Conservation (phyloP, 2,329 filamentous ascomycete species). For the Colletotrichum scovillei region DNA sequence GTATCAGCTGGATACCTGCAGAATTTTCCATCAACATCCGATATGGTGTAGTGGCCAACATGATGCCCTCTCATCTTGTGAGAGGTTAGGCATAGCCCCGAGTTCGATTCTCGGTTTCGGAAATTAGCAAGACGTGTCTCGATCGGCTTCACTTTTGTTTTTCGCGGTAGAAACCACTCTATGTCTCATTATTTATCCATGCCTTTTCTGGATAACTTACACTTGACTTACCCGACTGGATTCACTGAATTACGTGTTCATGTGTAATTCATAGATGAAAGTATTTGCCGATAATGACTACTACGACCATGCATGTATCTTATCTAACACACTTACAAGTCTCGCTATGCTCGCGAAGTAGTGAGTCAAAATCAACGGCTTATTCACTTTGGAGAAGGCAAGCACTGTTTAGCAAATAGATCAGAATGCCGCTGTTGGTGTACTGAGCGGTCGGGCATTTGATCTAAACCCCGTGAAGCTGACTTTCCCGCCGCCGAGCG, state of each 20-base stretch:
- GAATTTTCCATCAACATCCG: neutral
- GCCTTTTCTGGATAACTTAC: no score
- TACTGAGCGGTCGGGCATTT: neutral
- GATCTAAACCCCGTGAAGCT: neutral
- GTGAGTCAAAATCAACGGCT: neutral
- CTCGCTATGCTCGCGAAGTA: neutral
- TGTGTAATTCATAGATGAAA: no score
- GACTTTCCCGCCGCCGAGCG: neutral
- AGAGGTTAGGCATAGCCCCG: constrained; percentile 1
- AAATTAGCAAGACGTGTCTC: accelerated
- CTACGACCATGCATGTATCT: no score
- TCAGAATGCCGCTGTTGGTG: neutral
- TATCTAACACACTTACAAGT: no score
- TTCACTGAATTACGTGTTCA: no score
- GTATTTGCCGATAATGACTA: no score
- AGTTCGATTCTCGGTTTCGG: constrained; percentile 4
- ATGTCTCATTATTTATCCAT: no score
- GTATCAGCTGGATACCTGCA: no score
- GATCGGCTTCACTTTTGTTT: neutral
- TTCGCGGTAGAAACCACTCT: neutral
- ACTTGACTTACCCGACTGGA: no score
- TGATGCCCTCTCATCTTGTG: neutral
- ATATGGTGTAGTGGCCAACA: neutral
- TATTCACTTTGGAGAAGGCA: neutral
- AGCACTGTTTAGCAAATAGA: neutral